phyloP scores from a whole-genome alignment of 108 stramenopile genomes.

The Conticribra guillardii region DNA sequence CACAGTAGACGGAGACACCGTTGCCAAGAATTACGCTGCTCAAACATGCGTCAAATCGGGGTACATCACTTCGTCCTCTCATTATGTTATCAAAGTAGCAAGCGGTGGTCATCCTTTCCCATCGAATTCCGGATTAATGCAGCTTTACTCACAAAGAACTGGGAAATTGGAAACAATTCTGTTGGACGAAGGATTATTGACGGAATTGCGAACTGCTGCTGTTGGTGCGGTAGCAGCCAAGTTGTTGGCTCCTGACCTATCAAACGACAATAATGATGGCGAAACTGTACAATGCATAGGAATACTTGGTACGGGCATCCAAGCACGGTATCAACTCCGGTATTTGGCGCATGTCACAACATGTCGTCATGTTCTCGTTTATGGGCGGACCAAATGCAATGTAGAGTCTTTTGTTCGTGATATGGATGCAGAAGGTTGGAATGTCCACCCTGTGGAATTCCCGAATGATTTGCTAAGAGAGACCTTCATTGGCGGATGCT shows the following conservation, averaged over 20 bases:
- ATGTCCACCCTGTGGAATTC: slow-evolving; percentile 19
- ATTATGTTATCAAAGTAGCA: slow-evolving; percentile 79
- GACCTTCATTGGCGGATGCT: not conserved
- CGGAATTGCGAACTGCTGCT: slow-evolving; percentile 77
- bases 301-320: slow-evolving; percentile 70
- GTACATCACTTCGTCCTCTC: slow-evolving; percentile 55
- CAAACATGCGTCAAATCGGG: slow-evolving; percentile 77
- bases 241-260: slow-evolving; percentile 44
- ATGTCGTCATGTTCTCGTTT: slow-evolving; percentile 60
- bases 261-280: not conserved
- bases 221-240: slow-evolving; percentile 71
- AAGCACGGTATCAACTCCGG: slow-evolving; percentile 70
- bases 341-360: slow-evolving; percentile 51
- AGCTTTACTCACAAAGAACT: slow-evolving; percentile 70
- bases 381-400: slow-evolving; percentile 56
- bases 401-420: slow-evolving; percentile 43
- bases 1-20: slow-evolving; percentile 1
- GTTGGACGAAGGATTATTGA: slow-evolving; percentile 72
- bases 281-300: slow-evolving; percentile 43
- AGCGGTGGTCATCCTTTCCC: slow-evolving; percentile 69
- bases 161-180: slow-evolving; percentile 62
- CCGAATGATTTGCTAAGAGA: slow-evolving; percentile 48
- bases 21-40: slow-evolving; percentile 49
- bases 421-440: slow-evolving; percentile 65
- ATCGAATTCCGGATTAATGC: slow-evolving; percentile 65